Evolutionary conservation across 208 protist species (phyloP), one percentile per base, ranked within the genome.

Genomic region (Trypanosoma cruzi): DNA sequence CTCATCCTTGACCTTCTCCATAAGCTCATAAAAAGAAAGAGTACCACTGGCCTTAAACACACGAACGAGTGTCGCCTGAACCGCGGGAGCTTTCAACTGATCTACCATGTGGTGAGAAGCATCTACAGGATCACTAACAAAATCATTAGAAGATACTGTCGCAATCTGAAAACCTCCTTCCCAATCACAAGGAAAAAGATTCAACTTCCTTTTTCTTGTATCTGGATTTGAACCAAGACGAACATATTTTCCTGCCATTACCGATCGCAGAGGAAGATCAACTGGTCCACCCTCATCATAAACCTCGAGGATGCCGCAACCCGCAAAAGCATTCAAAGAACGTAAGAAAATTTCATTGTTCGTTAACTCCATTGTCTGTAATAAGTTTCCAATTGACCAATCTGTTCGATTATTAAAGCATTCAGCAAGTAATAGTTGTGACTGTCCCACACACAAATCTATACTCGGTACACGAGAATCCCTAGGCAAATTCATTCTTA

Each of bases 401-500:
- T 83, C 32, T 32, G 58, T 28, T 44, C 68, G 71, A 34, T 26
- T 7, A 66, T 92, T 84, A 64, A 93, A 86, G 28, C 40, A 64
- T n/a, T 85, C 63, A 31, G 56, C 32, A 64, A 75, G 11, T 60
- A 63, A 14, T 53, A 75, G 37, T n/a, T 75, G 71, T 29, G 11
- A 55, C 10, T 68, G 56, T 28, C 63, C 63, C 3, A 75, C 20
- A 64, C 32, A 37, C 22, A 75, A 53, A 46, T 75, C 54, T 37
- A 75, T 52, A 53, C 46, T 50, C 32, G 22, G 63, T 56, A 75
- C 0, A 29, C 32, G 53, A 50, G 56, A 42, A 42, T 46, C 63
- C 6, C 16, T 7, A 60, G 52, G 57, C 20, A 68, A 55, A 22
- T 37, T 70, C 48, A 75, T 63, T 48, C 24, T 68, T 52, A 75